Evolutionary conservation across 2,329 filamentous ascomycete species (phyloP), one percentile per base, ranked within the genome.

Genomic region (Fusarium brevicatenulatum): DNA sequence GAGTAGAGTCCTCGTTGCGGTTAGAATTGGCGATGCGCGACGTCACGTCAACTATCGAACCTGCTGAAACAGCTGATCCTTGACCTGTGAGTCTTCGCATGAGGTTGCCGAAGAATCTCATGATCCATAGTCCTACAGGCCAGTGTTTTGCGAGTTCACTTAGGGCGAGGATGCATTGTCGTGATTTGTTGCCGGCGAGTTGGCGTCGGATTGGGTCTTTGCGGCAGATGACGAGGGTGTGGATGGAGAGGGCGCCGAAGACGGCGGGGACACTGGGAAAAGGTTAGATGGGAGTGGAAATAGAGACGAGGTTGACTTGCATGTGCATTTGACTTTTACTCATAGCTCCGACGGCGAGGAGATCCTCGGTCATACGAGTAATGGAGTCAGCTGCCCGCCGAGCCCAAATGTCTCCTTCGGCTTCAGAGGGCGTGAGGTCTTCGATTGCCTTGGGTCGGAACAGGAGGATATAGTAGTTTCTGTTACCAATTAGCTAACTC

Each of bases 51-150:
- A 73, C 53, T 18, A 71, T 71, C 3, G 73, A 52, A 3, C 65
- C 70, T 19, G 56, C 50, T 11, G 58, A 47, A 1, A 60, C n/a
- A 2, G 62, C 62, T 2, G 72, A 71, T 0, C 64, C 72, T n/a
- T 75, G 66, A 0, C 70, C 60, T 12, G 64, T 72, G 11, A 76
- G 60, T 23, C 65, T 62, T 34, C 63, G 43, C 47, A 76, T 61
- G 9, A 76, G 65, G 4, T 74, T 76, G 1, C 63, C 61, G n/a
- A 76, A 76, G 12, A 73, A 57, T 9, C 62, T 72, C 3, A 67
- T 50, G 7, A 76, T 71, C 73, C 73, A 75, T 21, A 74, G 23
- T 3, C 73, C 71, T 3, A 76, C 72, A 1, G 73, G 73, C 73
- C 73, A 76, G 1, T 52, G 39, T 1, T 76, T 76, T 13, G 73